Evolutionary conservation across 2,329 filamentous ascomycete species (phyloP), one percentile per base, ranked within the genome.

Genomic region (Fusarium annulatum): DNA sequence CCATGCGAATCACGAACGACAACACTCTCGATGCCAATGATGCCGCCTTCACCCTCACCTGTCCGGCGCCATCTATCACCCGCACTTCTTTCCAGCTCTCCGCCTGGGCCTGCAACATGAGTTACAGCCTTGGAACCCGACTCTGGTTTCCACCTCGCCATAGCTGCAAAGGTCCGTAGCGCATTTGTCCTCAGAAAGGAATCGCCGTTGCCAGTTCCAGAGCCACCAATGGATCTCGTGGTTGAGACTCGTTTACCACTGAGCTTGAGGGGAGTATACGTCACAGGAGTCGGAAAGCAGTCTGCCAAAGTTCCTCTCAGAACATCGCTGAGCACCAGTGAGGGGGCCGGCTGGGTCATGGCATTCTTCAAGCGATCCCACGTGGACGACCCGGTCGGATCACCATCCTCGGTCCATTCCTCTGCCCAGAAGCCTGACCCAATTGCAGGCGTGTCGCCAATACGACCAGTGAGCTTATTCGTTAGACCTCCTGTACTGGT

Each of bases 351-450:
- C 19, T 48, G 41, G 11, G 60, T 36, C 38, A 75, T 26, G 28
- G 53, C 30, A 18, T 66, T 30, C 42, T 63, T 76, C 28, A 78
- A 23, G 15, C 68, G 55, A 23, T 60, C 59, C 76, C 75, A 74
- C 7, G n/a, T 28, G 7, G 58, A 65, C 19, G 43, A 21, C 7
- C 61, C 56, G 14, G 79, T 82, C 11, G 81, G 77, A 42, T 83
- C 81, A 3, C 81, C 81, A 4, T 85, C 82, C 63, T 91, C 88
- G 12, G 82, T 81, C 94, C 94, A 97, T 75, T 95, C 89, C 80
- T 97, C 95, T 0, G 95, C 94, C 94, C 94, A 97, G 81, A 95
- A 97, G 0, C 95, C 95, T 2, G 94, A 93, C 1, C 95, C 95
- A 1, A 95, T 84, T 0, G 92, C 92, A 0, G 95, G 94, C 16